phyloP scores from a whole-genome alignment of 331 rosid species.

The Malus hybrid region DNA sequence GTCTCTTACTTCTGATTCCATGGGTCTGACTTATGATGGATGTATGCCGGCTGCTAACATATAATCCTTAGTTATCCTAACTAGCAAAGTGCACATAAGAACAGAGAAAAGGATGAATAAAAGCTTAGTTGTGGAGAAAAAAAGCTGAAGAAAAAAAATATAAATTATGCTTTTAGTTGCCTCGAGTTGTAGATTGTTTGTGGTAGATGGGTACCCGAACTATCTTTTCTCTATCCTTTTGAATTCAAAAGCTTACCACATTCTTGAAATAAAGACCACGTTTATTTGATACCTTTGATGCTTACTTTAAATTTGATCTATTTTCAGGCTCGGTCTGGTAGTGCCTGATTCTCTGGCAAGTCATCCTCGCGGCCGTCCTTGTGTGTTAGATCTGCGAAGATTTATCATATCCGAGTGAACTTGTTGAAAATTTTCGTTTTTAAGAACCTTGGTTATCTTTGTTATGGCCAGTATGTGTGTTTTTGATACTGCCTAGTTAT shows the following conservation, averaged over 20 bases:
- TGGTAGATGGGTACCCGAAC: too few relatives aligned
- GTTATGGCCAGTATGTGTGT: not conserved
- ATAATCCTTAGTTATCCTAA: not conserved
- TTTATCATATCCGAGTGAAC: not conserved
- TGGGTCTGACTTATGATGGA: not conserved
- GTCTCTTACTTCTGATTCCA: not conserved
- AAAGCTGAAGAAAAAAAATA: not conserved
- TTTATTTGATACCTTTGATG: not conserved
- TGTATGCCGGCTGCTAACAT: not conserved
- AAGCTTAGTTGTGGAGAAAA: not conserved
- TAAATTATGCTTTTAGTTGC: not conserved
- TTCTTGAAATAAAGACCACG: not conserved
- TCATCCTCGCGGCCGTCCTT: not conserved
- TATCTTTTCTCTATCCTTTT: too few relatives aligned
- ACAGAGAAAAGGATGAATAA: not conserved
- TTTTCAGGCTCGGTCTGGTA: slow-evolving; percentile 67
- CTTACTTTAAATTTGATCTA: not conserved
- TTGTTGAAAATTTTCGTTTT: not conserved
- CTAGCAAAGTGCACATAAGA: not conserved
- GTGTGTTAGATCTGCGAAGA: not conserved
- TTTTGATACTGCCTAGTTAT: not conserved
- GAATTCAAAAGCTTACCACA: not conserved
- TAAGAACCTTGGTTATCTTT: not conserved
- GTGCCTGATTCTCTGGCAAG: slow-evolving; percentile 34
- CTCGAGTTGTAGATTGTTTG: not conserved